Base-by-base conservation (phyloP, 2,329 filamentous ascomycete species). In the Drechslerella dactyloides region DNA sequence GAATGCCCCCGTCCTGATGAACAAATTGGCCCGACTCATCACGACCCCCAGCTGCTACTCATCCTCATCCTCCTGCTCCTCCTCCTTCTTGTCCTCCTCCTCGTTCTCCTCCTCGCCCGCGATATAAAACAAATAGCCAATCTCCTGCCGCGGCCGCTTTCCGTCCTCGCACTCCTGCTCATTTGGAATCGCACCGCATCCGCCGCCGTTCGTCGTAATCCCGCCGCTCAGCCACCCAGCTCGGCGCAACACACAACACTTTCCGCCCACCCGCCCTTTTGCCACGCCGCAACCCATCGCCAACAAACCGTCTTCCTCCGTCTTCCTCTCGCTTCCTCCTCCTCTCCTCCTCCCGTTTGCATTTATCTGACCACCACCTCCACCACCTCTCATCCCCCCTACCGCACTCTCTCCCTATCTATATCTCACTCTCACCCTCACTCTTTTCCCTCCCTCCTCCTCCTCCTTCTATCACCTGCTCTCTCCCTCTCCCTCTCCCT, bases 291-390 rank as follows among this genome's bases (percentile, higher is more conserved):
- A n/a, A 3, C 27, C 27, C 33, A 15, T 33, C 27, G 27, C 27
- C 27, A 33, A 33, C n/a, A 33, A 3, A 33, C 27, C 27, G 3
- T 33, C 27, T 33, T 4, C 27, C 8, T 33, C 6, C 33, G 19
- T 51, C 24, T 17, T 44, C 23, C 8, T 27, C 17, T 24, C 37
- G 15, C 23, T 17, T 46, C 3, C 37, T 2, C 37, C 27, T 5
- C 17, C 19, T 33, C 10, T 57, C 30, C 46, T 7, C 17, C 54
- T 17, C 17, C 54, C 15, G n/a, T 21, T 33, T 19, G 35, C 15
- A 50, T n/a, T 21, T 24, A 37, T 37, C 35, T 50, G 35, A 65
- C 61, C 37, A 8, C 37, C 30, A 42, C 42, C 24, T 44, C 52
- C n/a, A 23, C 8, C 50, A 24, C n/a, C 2, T 54, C 30, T 35